Evolutionary conservation across 495 filamentous ascomycete species (phyloP).

Genomic region (Talaromyces proteolyticus): DNA sequence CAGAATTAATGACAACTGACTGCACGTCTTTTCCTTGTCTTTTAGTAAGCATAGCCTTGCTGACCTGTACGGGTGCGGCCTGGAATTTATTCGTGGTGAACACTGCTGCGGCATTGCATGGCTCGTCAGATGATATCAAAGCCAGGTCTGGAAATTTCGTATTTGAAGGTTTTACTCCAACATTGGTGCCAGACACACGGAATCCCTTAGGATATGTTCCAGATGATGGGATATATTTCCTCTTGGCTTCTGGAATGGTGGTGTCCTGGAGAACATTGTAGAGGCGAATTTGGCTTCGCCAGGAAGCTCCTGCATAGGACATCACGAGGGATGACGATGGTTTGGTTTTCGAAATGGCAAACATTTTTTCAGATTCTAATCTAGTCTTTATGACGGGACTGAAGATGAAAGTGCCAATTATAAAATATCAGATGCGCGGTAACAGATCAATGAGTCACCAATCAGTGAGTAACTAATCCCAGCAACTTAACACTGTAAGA

Average conservation of each 20-base stretch:
- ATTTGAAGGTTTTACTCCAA: slow-evolving; percentile 90
- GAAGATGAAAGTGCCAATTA: not conserved
- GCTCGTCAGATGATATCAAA: slow-evolving; percentile 77
- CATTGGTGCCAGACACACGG: slow-evolving; percentile 76
- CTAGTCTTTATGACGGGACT: not conserved
- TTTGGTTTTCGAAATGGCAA: not conserved
- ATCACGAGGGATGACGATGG: not conserved
- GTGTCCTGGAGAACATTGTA: slow-evolving; percentile 60
- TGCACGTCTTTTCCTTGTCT: slow-evolving; percentile 65
- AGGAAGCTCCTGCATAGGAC: not conserved
- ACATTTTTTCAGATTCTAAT: not conserved
- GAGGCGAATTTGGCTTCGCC: slow-evolving; percentile 35
- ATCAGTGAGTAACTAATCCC: no score
- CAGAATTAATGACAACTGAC: slow-evolving; percentile 87
- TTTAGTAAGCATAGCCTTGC: slow-evolving; percentile 59
- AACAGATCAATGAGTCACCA: not conserved
- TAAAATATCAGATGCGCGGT: not conserved
- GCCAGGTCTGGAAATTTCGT: slow-evolving; percentile 85
- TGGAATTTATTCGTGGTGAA: slow-evolving; percentile 99
- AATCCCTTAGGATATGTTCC: slow-evolving; percentile 91
- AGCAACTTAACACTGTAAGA: no score
- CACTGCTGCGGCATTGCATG: slow-evolving; percentile 88
- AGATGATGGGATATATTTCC: slow-evolving; percentile 80
- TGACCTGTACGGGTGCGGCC: slow-evolving; percentile 87
- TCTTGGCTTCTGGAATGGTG: slow-evolving; percentile 64